Evolutionary conservation across 345 rosid genomes (phyloP).

Genomic region (Populus alba): DNA sequence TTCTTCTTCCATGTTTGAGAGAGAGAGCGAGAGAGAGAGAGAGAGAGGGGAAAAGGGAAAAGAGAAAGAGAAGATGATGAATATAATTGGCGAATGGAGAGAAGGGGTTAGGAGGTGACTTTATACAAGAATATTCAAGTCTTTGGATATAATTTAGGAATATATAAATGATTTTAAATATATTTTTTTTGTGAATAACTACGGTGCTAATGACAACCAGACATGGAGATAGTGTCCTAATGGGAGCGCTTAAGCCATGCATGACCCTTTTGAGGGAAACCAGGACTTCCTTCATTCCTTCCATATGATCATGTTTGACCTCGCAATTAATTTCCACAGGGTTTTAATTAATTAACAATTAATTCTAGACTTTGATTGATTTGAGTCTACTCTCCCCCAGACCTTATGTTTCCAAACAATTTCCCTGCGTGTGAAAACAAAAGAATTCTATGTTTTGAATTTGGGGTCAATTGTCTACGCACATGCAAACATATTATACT

Average conservation of each 20-base stretch:
- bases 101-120: neutral
- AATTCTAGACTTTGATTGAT: neutral
- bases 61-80: neutral
- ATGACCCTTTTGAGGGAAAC: conserved; percentile 27
- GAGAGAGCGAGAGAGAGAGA: neutral
- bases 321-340: neutral
- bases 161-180: neutral
- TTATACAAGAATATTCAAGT: neutral
- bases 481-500: neutral
- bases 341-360: neutral
- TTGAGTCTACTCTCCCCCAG: neutral
- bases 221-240: neutral
- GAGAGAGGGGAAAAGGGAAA: neutral
- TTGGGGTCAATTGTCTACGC: neutral
- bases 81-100: neutral
- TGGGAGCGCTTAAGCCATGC: conserved; percentile 20
- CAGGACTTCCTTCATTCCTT: conserved; percentile 8
- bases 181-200: neutral
- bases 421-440: neutral
- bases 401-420: neutral
- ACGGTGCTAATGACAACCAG: neutral
- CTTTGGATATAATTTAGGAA: neutral
- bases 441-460: neutral
- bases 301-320: neutral
- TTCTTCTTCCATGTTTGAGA: conserved; percentile 13